Percentiles rank a stretch among this genome's conserved stretches.
phyloP scores from a whole-genome alignment of 306 rosid species.

The Cucurbita maxima region DNA sequence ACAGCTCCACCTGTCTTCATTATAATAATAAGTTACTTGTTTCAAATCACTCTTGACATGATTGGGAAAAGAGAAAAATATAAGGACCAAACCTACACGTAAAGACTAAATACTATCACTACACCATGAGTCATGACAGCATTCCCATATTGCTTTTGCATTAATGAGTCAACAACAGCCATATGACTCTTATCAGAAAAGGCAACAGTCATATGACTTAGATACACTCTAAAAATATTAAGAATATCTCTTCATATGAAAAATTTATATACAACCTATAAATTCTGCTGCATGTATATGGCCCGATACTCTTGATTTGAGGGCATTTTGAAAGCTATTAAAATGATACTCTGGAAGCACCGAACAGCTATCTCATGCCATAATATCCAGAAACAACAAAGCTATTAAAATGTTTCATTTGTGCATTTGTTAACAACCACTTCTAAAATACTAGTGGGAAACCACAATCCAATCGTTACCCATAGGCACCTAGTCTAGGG shows the following conservation, averaged over 20 bases:
- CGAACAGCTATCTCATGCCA: too few species aligned
- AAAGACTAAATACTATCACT: background rate
- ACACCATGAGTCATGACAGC: background rate
- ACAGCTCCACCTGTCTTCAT: slow-evolving; percentile 55
- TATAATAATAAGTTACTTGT: background rate
- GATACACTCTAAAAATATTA: too few species aligned
- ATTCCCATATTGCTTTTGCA: background rate
- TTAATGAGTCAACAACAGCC: background rate
- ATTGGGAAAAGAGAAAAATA: background rate
- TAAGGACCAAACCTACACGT: background rate
- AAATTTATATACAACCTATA: too few species aligned
- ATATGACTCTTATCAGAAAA: background rate
- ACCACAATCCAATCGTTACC: background rate
- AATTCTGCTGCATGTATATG: too few species aligned
- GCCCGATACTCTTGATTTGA: too few species aligned
- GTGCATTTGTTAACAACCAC: background rate
- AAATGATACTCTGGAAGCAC: too few species aligned
- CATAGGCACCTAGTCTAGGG: background rate
- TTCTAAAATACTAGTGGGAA: background rate
- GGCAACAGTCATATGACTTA: too few species aligned
- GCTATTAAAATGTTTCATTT: background rate
- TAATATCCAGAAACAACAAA: too few species aligned
- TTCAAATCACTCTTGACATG: slow-evolving; percentile 1
- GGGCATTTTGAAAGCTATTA: too few species aligned
- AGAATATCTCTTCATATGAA: too few species aligned